These are phyloP conservation scores for Lachnellula subtilissima DNA, from an alignment of 2,329 filamentous ascomycete genomes.

Conservation along the genomic window DNA sequence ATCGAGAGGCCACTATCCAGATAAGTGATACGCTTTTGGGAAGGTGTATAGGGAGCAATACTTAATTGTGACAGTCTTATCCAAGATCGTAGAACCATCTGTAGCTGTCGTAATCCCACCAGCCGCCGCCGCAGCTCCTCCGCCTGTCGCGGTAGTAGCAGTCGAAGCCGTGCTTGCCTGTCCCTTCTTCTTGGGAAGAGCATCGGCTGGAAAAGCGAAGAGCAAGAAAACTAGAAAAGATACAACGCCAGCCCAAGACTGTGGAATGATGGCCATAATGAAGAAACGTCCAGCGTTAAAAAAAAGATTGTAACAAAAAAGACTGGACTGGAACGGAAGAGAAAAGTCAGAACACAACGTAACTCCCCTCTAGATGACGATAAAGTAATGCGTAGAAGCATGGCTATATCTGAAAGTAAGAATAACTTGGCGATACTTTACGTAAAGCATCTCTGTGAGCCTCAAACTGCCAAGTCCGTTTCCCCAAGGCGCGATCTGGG, in stretches of 20 bases:
- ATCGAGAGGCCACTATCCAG: slow-evolving; percentile 44
- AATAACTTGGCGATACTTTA: neutral
- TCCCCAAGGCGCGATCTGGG: slow-evolving; percentile 12
- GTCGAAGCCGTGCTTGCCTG: neutral
- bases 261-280: slow-evolving; percentile 16
- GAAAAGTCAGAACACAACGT: neutral
- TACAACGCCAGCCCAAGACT: slow-evolving; percentile 18
- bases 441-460: slow-evolving; percentile 3
- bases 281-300: slow-evolving; percentile 23
- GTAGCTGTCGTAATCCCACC: slow-evolving; percentile 34
- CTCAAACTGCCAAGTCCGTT: slow-evolving; percentile 23
- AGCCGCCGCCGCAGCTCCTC: slow-evolving; percentile 8
- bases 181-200: slow-evolving; percentile 19
- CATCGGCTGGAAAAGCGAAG: slow-evolving; percentile 15
- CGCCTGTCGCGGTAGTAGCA: neutral
- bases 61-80: slow-evolving; percentile 51
- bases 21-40: slow-evolving; percentile 10
- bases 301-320: slow-evolving; percentile 5
- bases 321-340: neutral
- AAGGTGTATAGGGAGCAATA: slow-evolving; percentile 27
- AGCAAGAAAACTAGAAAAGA: slow-evolving; percentile 18
- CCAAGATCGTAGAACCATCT: slow-evolving; percentile 51
- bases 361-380: neutral
- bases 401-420: neutral
- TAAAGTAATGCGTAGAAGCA: slow-evolving; percentile 10